A percentile compares a stretch with the other conserved stretches of the same genome.
These are phyloP conservation scores for Stropharia rugosoannulata DNA, from an alignment of 768 basidiomycete species.

Conservation along the genomic window DNA sequence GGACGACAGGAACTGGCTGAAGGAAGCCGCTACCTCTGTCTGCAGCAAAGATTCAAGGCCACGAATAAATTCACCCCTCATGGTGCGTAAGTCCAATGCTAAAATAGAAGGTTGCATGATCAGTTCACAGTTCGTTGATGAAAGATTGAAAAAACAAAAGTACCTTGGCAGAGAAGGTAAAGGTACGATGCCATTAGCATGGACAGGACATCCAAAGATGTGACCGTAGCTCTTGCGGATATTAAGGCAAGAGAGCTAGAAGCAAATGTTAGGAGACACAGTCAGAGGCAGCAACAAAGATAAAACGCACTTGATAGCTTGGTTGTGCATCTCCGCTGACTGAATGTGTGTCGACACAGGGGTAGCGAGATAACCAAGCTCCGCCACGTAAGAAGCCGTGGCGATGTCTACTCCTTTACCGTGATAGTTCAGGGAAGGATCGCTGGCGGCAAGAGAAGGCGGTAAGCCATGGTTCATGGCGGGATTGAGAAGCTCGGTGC, in stretches of 20 bases:
- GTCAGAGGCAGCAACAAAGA: neutral
- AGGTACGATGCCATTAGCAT: conserved; percentile 71
- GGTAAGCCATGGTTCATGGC: conserved; percentile 78
- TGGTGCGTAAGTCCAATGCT: conserved; percentile 78
- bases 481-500: conserved; percentile 78
- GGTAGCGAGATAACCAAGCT: conserved; percentile 75
- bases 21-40: conserved; percentile 47
- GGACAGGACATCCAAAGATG: conserved; percentile 66
- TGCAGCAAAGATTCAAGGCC: conserved; percentile 45
- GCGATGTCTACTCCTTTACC: conserved; percentile 80
- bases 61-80: conserved; percentile 59
- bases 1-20: conserved; percentile 34
- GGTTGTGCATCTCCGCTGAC: conserved; percentile 85
- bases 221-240: conserved; percentile 72
- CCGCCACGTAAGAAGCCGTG: conserved; percentile 76
- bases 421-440: conserved; percentile 77
- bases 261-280: conserved; percentile 2
- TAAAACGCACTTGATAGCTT: conserved; percentile 69
- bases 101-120: conserved; percentile 3
- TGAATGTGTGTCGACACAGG: conserved; percentile 82
- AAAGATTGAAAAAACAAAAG: neutral
- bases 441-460: conserved; percentile 69
- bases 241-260: conserved; percentile 62
- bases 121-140: neutral
- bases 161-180: conserved; percentile 68